phyloP scores from a whole-genome alignment of 495 filamentous ascomycete genomes.

The Glarea lozoyensis region DNA sequence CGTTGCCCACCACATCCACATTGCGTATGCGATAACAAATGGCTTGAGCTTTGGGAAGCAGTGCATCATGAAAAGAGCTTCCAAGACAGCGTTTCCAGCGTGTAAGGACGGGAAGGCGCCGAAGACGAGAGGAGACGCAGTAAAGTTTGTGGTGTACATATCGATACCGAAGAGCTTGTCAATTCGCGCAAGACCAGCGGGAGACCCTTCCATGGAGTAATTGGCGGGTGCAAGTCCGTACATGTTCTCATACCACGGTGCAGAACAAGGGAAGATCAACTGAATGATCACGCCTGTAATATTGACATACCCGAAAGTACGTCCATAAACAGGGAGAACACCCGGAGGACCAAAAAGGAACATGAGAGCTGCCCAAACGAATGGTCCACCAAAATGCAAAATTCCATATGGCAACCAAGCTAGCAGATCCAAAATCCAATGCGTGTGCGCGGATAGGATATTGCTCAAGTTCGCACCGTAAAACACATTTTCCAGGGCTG shows the following conservation, averaged over 20 bases:
- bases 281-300: constrained; percentile 78
- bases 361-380: constrained; percentile 63
- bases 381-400: constrained; percentile 76
- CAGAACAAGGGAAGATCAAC: constrained; percentile 82
- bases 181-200: constrained; percentile 80
- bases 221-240: constrained; percentile 85
- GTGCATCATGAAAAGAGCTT: constrained; percentile 87
- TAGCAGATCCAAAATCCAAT: constrained; percentile 70
- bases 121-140: constrained; percentile 82
- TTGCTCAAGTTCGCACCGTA: constrained; percentile 95
- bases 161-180: constrained; percentile 83
- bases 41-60: constrained; percentile 73
- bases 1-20: constrained; percentile 98
- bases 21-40: constrained; percentile 69
- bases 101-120: constrained; percentile 91
- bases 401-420: constrained; percentile 93
- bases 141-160: constrained; percentile 85
- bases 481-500: constrained; percentile 92
- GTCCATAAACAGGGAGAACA: constrained; percentile 73
- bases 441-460: constrained; percentile 81
- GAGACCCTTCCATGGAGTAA: constrained; percentile 79
- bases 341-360: constrained; percentile 86
- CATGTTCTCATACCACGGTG: constrained; percentile 90
- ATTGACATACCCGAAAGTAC: constrained; percentile 87
- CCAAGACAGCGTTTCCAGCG: constrained; percentile 74